These are phyloP conservation scores for Ogataea populi-albae DNA, from an alignment of 805 yeast species.

Conservation along the genomic window DNA sequence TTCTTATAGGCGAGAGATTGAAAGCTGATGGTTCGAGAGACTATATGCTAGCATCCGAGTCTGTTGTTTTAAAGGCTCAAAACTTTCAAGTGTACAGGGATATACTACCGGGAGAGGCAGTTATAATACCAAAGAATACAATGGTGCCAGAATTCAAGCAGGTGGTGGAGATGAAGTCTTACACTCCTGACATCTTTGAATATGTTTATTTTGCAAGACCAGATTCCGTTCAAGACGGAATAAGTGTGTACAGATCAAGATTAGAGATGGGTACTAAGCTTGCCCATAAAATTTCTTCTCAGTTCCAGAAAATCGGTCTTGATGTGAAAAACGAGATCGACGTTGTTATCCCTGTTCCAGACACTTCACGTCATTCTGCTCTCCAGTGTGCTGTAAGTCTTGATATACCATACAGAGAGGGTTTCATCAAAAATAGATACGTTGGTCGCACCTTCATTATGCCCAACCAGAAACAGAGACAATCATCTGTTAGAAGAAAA, in stretches of 20 bases:
- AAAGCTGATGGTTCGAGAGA: conserved; percentile 70
- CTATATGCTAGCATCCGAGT: conserved; percentile 93
- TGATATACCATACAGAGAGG: conserved; percentile 87
- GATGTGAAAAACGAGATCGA: conserved; percentile 62
- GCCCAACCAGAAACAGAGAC: conserved; percentile 96
- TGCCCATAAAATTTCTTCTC: conserved; percentile 61
- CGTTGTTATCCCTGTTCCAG: conserved; percentile 97
- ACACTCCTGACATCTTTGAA: conserved; percentile 95
- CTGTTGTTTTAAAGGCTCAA: conserved; percentile 91
- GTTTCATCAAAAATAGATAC: conserved; percentile 93
- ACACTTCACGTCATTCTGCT: conserved; percentile 95
- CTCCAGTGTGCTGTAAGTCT: conserved; percentile 83
- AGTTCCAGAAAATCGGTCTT: conserved; percentile 38
- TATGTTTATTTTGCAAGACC: conserved; percentile 98
- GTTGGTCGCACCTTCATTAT: conserved; percentile 97
- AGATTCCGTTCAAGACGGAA: conserved; percentile 94
- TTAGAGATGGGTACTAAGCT: conserved; percentile 90
- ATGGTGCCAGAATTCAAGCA: conserved; percentile 78
- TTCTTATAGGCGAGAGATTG: conserved; percentile 78
- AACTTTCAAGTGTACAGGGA: conserved; percentile 80
- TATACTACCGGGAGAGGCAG: conserved; percentile 93
- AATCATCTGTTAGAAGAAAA: conserved; percentile 90
- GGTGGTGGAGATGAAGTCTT: conserved; percentile 71
- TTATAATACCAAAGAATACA: conserved; percentile 78
- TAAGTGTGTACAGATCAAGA: conserved; percentile 89